Evolutionary conservation across 495 filamentous ascomycete species (phyloP).

Genomic region (Pseudomonodictys pantanalensis): DNA sequence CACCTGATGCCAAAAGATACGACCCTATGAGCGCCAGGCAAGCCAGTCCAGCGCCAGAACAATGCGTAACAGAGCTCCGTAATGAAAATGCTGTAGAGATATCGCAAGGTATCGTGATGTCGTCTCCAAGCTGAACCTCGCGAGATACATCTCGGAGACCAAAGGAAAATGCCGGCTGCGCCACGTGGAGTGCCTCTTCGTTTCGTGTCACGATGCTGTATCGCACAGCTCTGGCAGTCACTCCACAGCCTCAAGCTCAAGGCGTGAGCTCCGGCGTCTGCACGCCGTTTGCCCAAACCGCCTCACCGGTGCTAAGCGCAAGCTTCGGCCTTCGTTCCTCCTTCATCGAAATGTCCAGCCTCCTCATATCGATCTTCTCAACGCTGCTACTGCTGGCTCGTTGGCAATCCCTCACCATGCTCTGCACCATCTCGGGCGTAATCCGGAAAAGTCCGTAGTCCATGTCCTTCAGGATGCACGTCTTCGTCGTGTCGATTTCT

Average conservation of each 20-base stretch:
- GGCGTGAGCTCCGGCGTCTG: slow-evolving; percentile 35
- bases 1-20: no score
- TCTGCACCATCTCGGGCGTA: slow-evolving; percentile 19
- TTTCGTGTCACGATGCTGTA: not conserved
- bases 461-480: slow-evolving; percentile 26
- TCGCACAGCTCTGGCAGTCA: not conserved
- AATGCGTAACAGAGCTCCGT: not conserved
- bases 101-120: not conserved
- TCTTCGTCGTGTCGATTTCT: slow-evolving; percentile 20
- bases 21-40: not conserved
- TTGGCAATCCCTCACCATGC: slow-evolving; percentile 21
- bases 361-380: not conserved
- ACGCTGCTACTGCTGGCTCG: not conserved
- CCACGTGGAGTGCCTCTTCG: not conserved
- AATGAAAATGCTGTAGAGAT: not conserved
- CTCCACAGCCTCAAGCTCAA: not conserved
- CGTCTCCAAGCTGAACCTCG: no score
- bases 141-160: no score
- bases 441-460: slow-evolving; percentile 30
- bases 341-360: not conserved
- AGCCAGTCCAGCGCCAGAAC: not conserved
- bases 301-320: slow-evolving; percentile 7
- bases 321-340: slow-evolving; percentile 9
- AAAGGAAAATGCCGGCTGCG: not conserved
- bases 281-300: slow-evolving; percentile 25